phyloP scores from a whole-genome alignment of 2,329 filamentous ascomycete species.

The Aspergillus texensis region DNA sequence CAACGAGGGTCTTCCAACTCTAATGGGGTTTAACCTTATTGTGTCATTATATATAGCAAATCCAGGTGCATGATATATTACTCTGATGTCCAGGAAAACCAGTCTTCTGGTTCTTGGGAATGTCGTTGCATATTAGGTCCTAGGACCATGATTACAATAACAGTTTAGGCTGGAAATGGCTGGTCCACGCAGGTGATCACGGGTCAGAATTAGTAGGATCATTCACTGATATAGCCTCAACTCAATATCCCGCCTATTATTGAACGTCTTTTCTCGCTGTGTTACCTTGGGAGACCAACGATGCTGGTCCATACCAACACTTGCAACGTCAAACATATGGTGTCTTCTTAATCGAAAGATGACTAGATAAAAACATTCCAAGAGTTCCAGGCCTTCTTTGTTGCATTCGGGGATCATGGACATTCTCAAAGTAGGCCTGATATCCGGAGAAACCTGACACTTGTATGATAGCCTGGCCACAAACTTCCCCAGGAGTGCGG shows the following conservation, averaged over 20 bases:
- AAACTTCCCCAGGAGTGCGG: neutral
- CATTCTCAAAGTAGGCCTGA: neutral
- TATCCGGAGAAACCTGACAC: neutral
- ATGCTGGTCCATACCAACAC: neutral
- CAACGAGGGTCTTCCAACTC: neutral
- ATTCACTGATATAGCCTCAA: neutral
- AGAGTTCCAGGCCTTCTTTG: neutral
- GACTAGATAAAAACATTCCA: neutral
- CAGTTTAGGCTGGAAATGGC: neutral
- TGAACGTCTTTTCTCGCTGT: neutral
- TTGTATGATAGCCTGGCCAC: neutral
- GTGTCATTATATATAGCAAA: neutral
- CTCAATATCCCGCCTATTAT: neutral
- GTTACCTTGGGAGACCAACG: neutral
- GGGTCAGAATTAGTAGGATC: neutral
- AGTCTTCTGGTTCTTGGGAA: neutral
- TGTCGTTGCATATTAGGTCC: neutral
- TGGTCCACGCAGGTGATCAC: neutral
- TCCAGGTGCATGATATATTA: neutral
- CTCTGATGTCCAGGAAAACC: neutral
- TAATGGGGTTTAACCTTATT: neutral
- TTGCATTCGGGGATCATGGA: neutral
- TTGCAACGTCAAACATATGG: neutral
- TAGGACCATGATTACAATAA: neutral
- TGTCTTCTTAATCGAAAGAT: neutral